Base-by-base conservation (phyloP, 2,329 filamentous ascomycete genomes). In the Penicillium concentricum region DNA sequence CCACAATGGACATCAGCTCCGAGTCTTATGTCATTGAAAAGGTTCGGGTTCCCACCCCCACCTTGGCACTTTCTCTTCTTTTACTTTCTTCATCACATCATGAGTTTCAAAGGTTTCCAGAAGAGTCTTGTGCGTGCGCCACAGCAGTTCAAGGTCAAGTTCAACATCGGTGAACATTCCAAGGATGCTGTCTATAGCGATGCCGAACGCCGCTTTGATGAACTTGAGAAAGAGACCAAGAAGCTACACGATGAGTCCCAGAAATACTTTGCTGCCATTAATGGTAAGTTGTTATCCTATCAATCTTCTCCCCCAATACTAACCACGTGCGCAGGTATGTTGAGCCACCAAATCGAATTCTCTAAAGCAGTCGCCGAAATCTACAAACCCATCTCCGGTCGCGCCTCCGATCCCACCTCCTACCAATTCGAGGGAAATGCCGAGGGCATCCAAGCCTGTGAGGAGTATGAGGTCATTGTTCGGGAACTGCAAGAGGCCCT, bases 241-340 rank as follows among this genome's bases (percentile, higher is more conserved):
- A 93, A 90, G 76, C 87, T 97, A 30, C 93, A 97, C 78, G 91
- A 96, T 79, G 93, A 97, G 77, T 96, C 91, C 55, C 90, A 92
- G 76, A 97, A 96, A 79, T 99, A 99, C 77, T 97, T 96, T 69
- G 87, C 96, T 52, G 91, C 94, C 72, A 97, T 99, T 79, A 97
- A 97, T 79, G 90, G 84, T 86, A 72, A 59, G 73, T 10, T 4
- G 15, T 18, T 24, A 10, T n/a, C 22, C 34, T 44, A 13, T 35
- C 34, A 20, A 5, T 13, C 16, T 28, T 43, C 54, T 26, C 59
- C 59, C 45, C 2, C 22, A 13, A 20, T 37, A 28, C 22, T 52
- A 32, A 45, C 56, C 46, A 38, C 39, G 50, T 38, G 22, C 41
- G 20, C 61, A 86, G 84, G 89, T 81, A 99, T 99, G 94, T 84